Conservation (phyloP, 2,329 filamentous ascomycete genomes). For the Lachnellula subtilissima region DNA sequence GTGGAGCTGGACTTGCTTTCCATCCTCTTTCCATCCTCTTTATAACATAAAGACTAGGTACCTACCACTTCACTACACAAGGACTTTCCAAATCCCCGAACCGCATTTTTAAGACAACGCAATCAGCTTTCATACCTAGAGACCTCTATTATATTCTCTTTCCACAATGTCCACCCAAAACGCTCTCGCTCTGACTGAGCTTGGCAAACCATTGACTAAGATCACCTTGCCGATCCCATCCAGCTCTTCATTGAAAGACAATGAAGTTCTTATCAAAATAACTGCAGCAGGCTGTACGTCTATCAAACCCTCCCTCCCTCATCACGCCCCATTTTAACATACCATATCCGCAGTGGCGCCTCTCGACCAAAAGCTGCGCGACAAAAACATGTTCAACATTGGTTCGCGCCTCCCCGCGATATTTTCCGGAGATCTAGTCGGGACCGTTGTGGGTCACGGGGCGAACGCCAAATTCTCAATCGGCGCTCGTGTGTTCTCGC, state of each 20-base stretch:
- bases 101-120: no score
- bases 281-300: neutral
- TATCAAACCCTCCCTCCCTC: neutral
- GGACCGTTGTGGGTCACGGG: neutral
- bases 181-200: neutral
- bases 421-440: neutral
- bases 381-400: neutral
- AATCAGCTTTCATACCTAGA: no score
- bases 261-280: neutral
- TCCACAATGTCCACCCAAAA: neutral
- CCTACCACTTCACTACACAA: no score
- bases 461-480: neutral
- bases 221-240: neutral
- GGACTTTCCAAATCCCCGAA: no score
- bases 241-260: neutral
- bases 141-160: no score
- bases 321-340: neutral
- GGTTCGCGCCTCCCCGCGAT: neutral
- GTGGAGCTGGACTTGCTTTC: no score
- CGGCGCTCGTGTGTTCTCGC: neutral
- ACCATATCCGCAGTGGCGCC: neutral
- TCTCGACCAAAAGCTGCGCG: neutral
- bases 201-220: neutral
- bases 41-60: no score
- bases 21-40: no score